Evolutionary conservation across 192 early-diverging fungal species (phyloP).

Genomic region (Allomyces macrogynus): DNA sequence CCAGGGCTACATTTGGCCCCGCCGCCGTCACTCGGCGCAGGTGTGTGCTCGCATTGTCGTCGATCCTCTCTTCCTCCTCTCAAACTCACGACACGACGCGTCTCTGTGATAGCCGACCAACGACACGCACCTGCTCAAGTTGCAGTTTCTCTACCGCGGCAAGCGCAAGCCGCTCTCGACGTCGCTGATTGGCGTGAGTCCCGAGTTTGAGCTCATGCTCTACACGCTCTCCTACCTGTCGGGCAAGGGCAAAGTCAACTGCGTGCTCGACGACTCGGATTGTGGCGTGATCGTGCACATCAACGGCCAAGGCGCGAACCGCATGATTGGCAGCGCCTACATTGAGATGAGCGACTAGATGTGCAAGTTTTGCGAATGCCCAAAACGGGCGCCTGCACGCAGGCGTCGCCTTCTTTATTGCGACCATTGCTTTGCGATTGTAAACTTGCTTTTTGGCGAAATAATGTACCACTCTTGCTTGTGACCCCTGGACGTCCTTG

Average conservation of each 20-base stretch:
- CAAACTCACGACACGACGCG: too few species aligned
- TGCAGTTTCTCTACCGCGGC: not conserved
- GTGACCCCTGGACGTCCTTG: too few species aligned
- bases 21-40: not conserved
- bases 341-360: not conserved
- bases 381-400: too few species aligned
- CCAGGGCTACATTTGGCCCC: conserved; percentile 1
- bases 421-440: too few species aligned
- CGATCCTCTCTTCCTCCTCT: too few species aligned
- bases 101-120: not conserved
- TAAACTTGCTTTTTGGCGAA: too few species aligned
- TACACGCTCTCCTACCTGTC: not conserved
- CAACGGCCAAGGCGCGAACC: not conserved
- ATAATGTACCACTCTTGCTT: too few species aligned
- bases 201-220: conserved; percentile 1
- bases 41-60: not conserved
- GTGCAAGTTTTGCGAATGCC: too few species aligned
- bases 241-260: not conserved
- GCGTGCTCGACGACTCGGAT: not conserved
- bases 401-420: too few species aligned
- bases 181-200: not conserved
- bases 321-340: not conserved
- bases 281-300: not conserved
- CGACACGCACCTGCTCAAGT: not conserved
- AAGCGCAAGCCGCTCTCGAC: not conserved